Conservation (phyloP, 345 rosid genomes). For the Salix suchowensis region DNA sequence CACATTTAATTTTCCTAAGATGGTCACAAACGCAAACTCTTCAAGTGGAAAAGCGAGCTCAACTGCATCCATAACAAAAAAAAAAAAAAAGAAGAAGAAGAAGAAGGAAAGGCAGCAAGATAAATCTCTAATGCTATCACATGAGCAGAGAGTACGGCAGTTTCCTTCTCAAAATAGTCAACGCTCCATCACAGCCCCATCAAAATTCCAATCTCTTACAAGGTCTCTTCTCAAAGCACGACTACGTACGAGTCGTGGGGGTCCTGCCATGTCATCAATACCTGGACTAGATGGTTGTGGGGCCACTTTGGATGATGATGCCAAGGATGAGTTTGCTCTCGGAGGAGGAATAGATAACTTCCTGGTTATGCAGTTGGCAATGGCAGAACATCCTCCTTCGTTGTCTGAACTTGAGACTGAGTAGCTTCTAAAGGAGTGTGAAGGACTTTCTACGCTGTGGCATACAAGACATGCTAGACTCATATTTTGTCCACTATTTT, state of each 20-base stretch:
- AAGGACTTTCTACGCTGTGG: constrained; percentile 86
- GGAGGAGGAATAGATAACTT: constrained; percentile 60
- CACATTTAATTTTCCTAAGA: constrained; percentile 13
- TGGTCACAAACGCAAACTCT: constrained; percentile 27
- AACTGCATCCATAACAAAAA: constrained; percentile 15
- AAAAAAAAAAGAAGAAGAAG: neutral
- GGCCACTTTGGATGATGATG: constrained; percentile 76
- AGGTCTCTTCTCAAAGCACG: constrained; percentile 85
- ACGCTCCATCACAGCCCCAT: constrained; percentile 47
- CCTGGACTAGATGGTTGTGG: constrained; percentile 62
- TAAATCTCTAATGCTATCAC: constrained; percentile 20
- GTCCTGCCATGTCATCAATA: constrained; percentile 39
- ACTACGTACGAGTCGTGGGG: constrained; percentile 84
- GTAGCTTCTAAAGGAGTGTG: constrained; percentile 91
- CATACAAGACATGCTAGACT: constrained; percentile 91
- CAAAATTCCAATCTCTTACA: constrained; percentile 95
- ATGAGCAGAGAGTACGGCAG: neutral
- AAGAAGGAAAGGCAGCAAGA: neutral
- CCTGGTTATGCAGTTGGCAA: constrained; percentile 68
- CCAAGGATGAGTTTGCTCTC: constrained; percentile 36
- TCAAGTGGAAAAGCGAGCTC: constrained; percentile 19
- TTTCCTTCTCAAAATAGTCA: constrained; percentile 21
- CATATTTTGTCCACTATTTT: constrained; percentile 33
- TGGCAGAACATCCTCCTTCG: constrained; percentile 75
- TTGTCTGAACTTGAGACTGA: constrained; percentile 89